Evolutionary conservation across 768 basidiomycete species (phyloP).

Genomic region (Royoungia palumana): DNA sequence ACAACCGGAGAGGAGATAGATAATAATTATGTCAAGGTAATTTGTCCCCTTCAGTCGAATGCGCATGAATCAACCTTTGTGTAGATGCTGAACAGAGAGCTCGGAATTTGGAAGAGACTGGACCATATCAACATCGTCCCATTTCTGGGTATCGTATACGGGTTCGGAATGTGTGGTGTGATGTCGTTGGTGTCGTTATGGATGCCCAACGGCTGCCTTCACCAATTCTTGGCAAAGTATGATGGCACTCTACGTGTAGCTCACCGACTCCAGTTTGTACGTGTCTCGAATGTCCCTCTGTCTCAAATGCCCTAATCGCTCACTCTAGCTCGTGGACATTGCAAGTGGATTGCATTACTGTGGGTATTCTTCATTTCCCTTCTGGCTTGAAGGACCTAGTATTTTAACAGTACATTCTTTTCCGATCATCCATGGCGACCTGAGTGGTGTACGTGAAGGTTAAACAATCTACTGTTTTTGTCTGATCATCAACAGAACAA

Average conservation of each 20-base stretch:
- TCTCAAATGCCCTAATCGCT: conserved; percentile 20
- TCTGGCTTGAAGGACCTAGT: no score
- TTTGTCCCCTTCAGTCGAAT: no score
- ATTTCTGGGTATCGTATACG: not conserved
- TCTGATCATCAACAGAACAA: conserved; percentile 4
- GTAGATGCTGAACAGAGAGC: no score
- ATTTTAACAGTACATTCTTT: no score
- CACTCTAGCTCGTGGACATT: conserved; percentile 2
- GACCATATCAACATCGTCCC: no score
- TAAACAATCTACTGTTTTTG: not conserved
- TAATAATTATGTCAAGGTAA: no score
- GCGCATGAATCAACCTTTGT: no score
- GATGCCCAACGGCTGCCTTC: conserved; percentile 25
- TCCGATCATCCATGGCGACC: no score
- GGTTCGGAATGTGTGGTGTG: conserved; percentile 21
- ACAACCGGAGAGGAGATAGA: no score
- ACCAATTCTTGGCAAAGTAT: conserved; percentile 11
- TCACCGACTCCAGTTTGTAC: conserved; percentile 6
- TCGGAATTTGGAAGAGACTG: no score
- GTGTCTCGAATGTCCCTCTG: conserved; percentile 17
- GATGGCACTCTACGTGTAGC: not conserved
- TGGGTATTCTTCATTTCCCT: not conserved
- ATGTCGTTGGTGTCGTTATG: conserved; percentile 28
- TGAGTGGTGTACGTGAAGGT: not conserved
- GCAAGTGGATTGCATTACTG: conserved; percentile 5